phyloP scores from a whole-genome alignment of 805 yeast genomes.

The Saccharomycopsis schoenii region DNA sequence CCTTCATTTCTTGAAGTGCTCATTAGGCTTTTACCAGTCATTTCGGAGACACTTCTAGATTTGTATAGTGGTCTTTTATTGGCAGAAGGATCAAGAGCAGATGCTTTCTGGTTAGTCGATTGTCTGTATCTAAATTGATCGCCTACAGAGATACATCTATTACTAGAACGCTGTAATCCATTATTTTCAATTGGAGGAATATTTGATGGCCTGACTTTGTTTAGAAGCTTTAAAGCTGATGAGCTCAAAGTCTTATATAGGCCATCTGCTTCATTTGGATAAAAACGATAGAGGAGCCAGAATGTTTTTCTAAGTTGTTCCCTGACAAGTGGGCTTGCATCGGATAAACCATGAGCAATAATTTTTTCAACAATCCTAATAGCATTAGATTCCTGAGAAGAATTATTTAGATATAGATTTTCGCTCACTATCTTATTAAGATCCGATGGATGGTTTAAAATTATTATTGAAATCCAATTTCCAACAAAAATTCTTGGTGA shows the following conservation, averaged over 20 bases:
- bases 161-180: neutral
- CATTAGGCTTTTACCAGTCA: conserved; percentile 2
- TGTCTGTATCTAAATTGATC: neutral
- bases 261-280: conserved; percentile 41
- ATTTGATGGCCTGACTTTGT: conserved; percentile 41
- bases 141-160: neutral
- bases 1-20: neutral
- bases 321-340: conserved; percentile 74
- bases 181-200: neutral
- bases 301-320: conserved; percentile 63
- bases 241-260: conserved; percentile 23
- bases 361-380: conserved; percentile 39
- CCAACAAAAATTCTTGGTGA: conserved; percentile 64
- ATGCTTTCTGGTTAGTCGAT: neutral
- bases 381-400: conserved; percentile 3
- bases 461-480: conserved; percentile 54
- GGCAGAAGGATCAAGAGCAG: neutral
- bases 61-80: neutral
- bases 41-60: neutral
- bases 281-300: conserved; percentile 55
- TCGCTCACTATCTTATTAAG: conserved; percentile 22
- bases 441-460: conserved; percentile 40
- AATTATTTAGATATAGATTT: neutral
- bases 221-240: conserved; percentile 45
- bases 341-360: conserved; percentile 53